These are phyloP conservation scores for Alternaria sp. DNA, from an alignment of 2,329 filamentous ascomycete genomes.

Conservation along the genomic window DNA sequence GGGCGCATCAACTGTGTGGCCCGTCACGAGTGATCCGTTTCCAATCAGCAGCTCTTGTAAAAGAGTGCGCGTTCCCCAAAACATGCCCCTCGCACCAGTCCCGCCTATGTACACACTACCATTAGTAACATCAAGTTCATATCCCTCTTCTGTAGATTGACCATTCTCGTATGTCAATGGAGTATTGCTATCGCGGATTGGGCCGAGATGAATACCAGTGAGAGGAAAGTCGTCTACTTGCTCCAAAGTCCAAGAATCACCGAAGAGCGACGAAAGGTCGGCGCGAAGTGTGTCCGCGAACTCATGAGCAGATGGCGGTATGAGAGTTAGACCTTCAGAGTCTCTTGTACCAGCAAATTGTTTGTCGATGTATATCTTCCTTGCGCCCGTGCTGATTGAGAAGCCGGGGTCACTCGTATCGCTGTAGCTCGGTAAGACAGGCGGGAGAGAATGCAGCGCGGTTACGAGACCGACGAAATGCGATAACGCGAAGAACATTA, in stretches of 20 bases:
- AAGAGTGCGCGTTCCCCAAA: constrained; percentile 59
- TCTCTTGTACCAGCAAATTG: constrained; percentile 54
- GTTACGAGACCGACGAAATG: background rate
- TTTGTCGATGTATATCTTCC: constrained; percentile 55
- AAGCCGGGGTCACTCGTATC: constrained; percentile 31
- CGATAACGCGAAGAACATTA: background rate
- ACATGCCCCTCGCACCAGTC: constrained; percentile 57
- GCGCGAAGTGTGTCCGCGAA: constrained; percentile 59
- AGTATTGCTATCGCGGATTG: constrained; percentile 35
- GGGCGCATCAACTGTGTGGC: constrained; percentile 51
- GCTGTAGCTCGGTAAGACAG: constrained; percentile 39
- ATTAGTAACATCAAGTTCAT: constrained; percentile 54
- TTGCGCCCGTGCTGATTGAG: constrained; percentile 27
- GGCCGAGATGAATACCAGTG: constrained; percentile 57
- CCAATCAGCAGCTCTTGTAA: constrained; percentile 55
- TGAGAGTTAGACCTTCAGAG: constrained; percentile 59
- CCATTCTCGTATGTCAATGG: constrained; percentile 60
- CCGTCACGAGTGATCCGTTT: constrained; percentile 42
- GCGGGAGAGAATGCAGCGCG: constrained; percentile 54
- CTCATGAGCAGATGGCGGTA: constrained; percentile 60
- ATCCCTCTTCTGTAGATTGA: constrained; percentile 59
- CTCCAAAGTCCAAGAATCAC: constrained; percentile 55
- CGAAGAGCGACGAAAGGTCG: constrained; percentile 56
- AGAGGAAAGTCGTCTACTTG: constrained; percentile 48
- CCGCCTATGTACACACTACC: constrained; percentile 52